Conservation (phyloP, 352 stramenopile species). For the Hyaloperonospora brassicae region DNA sequence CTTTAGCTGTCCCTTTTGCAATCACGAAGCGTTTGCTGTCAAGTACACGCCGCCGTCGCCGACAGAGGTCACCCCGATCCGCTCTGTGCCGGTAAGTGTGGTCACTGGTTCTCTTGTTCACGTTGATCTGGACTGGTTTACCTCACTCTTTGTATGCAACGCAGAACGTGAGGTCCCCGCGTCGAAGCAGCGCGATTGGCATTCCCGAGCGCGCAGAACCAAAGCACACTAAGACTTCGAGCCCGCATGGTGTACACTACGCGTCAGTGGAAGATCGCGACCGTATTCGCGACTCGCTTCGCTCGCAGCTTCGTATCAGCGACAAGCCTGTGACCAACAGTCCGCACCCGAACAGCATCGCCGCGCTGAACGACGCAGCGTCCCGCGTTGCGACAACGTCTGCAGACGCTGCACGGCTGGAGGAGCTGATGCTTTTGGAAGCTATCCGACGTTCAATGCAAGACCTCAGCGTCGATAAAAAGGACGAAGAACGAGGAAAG, state of each 20-base stretch:
- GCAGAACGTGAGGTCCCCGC: slow-evolving; percentile 25
- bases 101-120: not conserved
- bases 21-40: slow-evolving; percentile 50
- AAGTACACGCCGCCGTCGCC: slow-evolving; percentile 40
- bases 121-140: slow-evolving; percentile 1
- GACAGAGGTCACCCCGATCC: slow-evolving; percentile 40
- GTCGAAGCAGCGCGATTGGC: slow-evolving; percentile 29
- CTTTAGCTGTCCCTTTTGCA: slow-evolving; percentile 74
- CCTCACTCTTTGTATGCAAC: slow-evolving; percentile 15
- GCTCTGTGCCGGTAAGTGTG: slow-evolving; percentile 27
- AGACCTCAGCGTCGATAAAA: slow-evolving; percentile 40
- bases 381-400: slow-evolving; percentile 33
- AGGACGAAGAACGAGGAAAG: slow-evolving; percentile 16
- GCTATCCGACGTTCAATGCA: slow-evolving; percentile 77
- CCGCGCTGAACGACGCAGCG: slow-evolving; percentile 33
- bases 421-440: slow-evolving; percentile 80
- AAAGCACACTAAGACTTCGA: slow-evolving; percentile 7
- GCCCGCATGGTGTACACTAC: slow-evolving; percentile 29
- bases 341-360: slow-evolving; percentile 36
- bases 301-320: slow-evolving; percentile 58
- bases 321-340: slow-evolving; percentile 44
- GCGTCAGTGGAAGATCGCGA: slow-evolving; percentile 69
- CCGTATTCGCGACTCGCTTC: slow-evolving; percentile 63
- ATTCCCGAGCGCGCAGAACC: slow-evolving; percentile 21
- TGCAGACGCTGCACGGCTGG: slow-evolving; percentile 46